Base-by-base conservation (phyloP, 2,329 filamentous ascomycete genomes). In the Leptographium wingfieldii region DNA sequence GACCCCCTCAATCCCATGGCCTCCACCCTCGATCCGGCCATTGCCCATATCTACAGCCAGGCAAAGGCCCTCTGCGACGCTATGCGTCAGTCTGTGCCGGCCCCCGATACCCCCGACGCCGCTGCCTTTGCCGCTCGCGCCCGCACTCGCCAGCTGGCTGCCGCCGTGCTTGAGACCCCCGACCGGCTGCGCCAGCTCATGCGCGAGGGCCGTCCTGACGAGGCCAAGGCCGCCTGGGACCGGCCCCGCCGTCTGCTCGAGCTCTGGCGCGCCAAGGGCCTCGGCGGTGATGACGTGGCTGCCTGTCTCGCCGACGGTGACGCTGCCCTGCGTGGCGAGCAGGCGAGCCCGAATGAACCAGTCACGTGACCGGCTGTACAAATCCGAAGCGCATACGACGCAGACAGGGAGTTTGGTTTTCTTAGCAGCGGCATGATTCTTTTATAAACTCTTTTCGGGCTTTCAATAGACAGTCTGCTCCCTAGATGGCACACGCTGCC, bases 1-100 rank as follows among this genome's bases (percentile, higher is more conserved):
- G 88, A 91, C 67, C 87, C 87, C 3, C 70, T 91, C 55, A 87
- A 86, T 62, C 86, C 87, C 1, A 84, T 87, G 71, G 87, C 85
- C 2, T 84, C 83, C 54, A 90, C 85, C 0, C 77, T 92, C 38
- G 83, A 87, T 64, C 84, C 85, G 3, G 87, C 87, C 46, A 87
- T 92, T 56, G 80, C 82, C 2, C 85, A 88, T 63, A 90, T 92
- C 65, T 89, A 88, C 66, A 79, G 79, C 40, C 77, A 82, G 67
- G 81, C 81, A 7, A 76, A 73, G 2, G 73, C 75, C 48, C 85
- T 85, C 66, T 75, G 77, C 63, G 77, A 80, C 62, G 73, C 74
- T 14, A 69, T 84, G 29, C 76, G 79, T 59, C 67, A 74, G 52
- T 73, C 73, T 4, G 71, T 82, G 2, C 77, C 78, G 1, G 67